These are phyloP conservation scores for Pisolithus sp. DNA, from an alignment of 768 basidiomycete genomes.

Conservation along the genomic window DNA sequence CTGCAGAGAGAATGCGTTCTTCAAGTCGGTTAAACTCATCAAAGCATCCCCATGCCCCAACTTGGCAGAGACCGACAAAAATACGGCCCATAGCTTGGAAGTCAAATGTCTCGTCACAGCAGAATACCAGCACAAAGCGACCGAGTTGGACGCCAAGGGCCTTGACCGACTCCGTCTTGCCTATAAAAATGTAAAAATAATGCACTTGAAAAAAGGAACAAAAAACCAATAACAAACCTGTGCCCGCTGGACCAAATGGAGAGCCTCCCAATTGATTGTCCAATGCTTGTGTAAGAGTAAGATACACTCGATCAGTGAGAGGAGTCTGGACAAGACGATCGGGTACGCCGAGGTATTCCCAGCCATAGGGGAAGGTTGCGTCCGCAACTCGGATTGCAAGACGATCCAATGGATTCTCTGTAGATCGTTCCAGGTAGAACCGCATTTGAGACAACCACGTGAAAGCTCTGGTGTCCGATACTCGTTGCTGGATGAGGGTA, in stretches of 20 bases:
- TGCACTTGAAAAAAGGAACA: background rate
- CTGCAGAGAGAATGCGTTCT: conserved; percentile 94
- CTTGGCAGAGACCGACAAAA: conserved; percentile 97
- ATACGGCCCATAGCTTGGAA: conserved; percentile 99
- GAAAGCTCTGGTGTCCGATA: conserved; percentile 66
- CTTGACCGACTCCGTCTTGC: conserved; percentile 99
- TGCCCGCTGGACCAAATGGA: conserved; percentile 97
- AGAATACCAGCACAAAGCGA: conserved; percentile 99
- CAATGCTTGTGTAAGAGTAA: conserved; percentile 93
- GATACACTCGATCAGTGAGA: conserved; percentile 92
- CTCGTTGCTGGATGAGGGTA: conserved; percentile 58
- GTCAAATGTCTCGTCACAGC: conserved; percentile 99
- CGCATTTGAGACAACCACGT: conserved; percentile 98
- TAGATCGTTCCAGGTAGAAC: conserved; percentile 75
- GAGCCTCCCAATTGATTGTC: conserved; percentile 94
- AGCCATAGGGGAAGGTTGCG: conserved; percentile 92
- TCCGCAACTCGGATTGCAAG: conserved; percentile 82
- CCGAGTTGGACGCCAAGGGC: conserved; percentile 96
- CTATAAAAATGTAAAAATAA: conserved; percentile 32
- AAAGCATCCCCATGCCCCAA: conserved; percentile 98
- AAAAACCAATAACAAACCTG: conserved; percentile 46
- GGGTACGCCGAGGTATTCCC: conserved; percentile 97
- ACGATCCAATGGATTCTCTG: conserved; percentile 75
- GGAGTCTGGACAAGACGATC: conserved; percentile 98
- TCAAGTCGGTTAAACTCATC: conserved; percentile 98